phyloP scores from a whole-genome alignment of 768 basidiomycete species.

The Phanerodontia chrysosporium region DNA sequence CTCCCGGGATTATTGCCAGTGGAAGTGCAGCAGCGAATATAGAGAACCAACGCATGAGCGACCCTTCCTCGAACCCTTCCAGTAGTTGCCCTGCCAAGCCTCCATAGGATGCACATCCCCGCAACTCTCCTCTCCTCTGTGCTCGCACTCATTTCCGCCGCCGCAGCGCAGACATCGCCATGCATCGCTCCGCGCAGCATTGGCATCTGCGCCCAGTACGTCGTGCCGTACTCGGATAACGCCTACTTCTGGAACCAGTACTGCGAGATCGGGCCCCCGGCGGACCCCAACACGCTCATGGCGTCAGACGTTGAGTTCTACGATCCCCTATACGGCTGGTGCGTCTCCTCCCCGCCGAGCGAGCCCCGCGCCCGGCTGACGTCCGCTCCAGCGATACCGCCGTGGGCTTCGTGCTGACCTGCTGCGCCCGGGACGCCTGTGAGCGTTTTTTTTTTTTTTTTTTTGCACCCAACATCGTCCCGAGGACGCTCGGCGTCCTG shows the following conservation, averaged over 20 bases:
- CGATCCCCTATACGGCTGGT: conserved; percentile 6
- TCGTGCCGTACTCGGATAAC: conserved; percentile 8
- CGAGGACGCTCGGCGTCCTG: too few species aligned
- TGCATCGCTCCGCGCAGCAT: too few species aligned
- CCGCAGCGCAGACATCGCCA: too few species aligned
- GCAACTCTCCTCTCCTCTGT: too few species aligned
- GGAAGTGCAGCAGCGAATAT: too few species aligned
- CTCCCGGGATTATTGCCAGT: too few species aligned
- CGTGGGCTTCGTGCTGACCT: not conserved
- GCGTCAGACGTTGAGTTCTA: conserved; percentile 6
- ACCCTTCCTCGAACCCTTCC: too few species aligned
- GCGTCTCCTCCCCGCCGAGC: not conserved
- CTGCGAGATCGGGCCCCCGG: not conserved
- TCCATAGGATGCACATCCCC: too few species aligned
- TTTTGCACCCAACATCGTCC: not conserved
- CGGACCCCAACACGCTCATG: conserved; percentile 7
- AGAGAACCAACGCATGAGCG: too few species aligned
- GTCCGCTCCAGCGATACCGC: not conserved
- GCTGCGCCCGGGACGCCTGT: conserved; percentile 1
- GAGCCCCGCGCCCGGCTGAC: not conserved
- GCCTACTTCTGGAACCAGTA: conserved; percentile 2
- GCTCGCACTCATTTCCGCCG: too few species aligned
- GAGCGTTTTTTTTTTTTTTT: too few species aligned
- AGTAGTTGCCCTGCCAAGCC: too few species aligned
- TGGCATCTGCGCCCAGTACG: not conserved